Evolutionary conservation across 208 protist species (phyloP).

Genomic region (Polymyxa betae): DNA sequence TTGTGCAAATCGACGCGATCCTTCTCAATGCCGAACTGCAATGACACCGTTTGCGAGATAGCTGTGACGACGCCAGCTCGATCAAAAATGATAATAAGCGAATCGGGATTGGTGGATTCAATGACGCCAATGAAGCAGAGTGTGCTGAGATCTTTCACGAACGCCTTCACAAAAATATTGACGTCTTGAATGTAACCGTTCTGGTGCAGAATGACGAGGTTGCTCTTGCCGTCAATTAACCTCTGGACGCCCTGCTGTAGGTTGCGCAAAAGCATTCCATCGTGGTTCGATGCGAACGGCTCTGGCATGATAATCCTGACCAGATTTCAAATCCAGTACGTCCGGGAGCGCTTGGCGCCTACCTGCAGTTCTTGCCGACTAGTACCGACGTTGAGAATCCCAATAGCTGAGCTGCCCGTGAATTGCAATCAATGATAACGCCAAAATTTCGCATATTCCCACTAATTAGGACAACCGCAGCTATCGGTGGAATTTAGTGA

Average conservation of each 20-base stretch:
- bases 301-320: background rate
- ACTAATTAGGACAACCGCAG: conserved; percentile 1
- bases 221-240: background rate
- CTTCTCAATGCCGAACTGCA: background rate
- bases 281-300: conserved; percentile 40
- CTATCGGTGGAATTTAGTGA: background rate
- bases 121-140: conserved; percentile 31
- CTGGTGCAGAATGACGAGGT: background rate
- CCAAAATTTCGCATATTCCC: background rate
- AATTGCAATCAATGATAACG: conserved; percentile 1
- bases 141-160: background rate
- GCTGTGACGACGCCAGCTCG: background rate
- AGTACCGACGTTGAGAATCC: conserved; percentile 4
- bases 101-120: background rate
- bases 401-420: background rate
- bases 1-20: background rate
- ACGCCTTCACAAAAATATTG: background rate
- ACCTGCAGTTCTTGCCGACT: background rate
- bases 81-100: background rate
- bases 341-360: background rate
- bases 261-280: background rate
- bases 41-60: background rate
- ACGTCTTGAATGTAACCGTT: background rate
- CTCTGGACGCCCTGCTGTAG: background rate
- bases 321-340: background rate